Conservation (phyloP, 805 yeast genomes). For the Candida morakotiae region DNA sequence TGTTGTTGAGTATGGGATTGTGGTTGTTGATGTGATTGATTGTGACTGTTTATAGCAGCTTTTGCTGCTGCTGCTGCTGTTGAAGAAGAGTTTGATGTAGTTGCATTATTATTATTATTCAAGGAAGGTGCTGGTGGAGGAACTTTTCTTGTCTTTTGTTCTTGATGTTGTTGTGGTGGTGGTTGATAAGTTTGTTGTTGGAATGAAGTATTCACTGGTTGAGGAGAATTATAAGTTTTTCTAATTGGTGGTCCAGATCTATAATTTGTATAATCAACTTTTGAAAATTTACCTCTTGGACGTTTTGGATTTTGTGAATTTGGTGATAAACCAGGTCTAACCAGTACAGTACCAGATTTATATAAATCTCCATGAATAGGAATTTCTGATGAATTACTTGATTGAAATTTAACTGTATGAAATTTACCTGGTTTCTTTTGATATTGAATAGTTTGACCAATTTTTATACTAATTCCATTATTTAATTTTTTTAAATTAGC, state of each 20-base stretch:
- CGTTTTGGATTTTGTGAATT: constrained; percentile 65
- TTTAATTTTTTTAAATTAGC: constrained; percentile 67
- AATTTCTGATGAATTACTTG: constrained; percentile 49
- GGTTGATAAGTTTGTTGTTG: background rate
- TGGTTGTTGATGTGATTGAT: constrained; percentile 6
- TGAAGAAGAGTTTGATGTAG: constrained; percentile 16
- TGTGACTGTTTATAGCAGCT: constrained; percentile 10
- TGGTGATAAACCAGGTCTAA: constrained; percentile 74
- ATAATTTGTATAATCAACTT: constrained; percentile 41
- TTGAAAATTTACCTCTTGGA: constrained; percentile 54
- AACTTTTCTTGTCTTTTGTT: constrained; percentile 14
- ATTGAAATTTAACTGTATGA: constrained; percentile 68
- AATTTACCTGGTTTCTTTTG: constrained; percentile 88
- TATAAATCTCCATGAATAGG: constrained; percentile 69
- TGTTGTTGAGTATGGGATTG: no score
- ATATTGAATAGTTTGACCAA: constrained; percentile 73
- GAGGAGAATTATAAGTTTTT: constrained; percentile 3
- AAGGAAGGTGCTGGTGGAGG: constrained; percentile 8
- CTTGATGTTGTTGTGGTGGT: constrained; percentile 10
- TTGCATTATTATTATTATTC: constrained; percentile 9
- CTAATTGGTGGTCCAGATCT: constrained; percentile 25
- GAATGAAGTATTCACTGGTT: constrained; percentile 13
- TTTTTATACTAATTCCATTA: constrained; percentile 52
- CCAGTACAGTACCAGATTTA: constrained; percentile 85
- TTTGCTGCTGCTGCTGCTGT: constrained; percentile 10